These are phyloP conservation scores for Lachancea dasiensis DNA, from an alignment of 805 yeast species.

Conservation along the genomic window DNA sequence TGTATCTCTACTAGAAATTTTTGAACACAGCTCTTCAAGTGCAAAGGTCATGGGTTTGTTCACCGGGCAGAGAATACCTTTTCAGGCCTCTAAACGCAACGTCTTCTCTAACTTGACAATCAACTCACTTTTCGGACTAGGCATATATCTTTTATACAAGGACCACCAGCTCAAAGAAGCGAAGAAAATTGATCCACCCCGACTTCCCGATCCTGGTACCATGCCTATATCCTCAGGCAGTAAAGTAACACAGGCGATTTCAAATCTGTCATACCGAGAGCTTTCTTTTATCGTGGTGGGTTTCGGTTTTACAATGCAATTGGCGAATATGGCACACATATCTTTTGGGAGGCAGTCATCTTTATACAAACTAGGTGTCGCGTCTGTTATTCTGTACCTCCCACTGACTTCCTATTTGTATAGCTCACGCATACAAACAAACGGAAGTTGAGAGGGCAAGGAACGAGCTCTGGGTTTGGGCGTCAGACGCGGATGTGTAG, in stretches of 20 bases:
- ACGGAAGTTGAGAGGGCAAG: too few species aligned
- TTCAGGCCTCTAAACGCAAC: slow-evolving; percentile 13
- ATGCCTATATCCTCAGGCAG: not conserved
- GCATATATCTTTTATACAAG: slow-evolving; percentile 19
- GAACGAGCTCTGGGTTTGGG: too few species aligned
- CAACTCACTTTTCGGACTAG: slow-evolving; percentile 18
- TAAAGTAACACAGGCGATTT: slow-evolving; percentile 1
- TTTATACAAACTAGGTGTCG: slow-evolving; percentile 14
- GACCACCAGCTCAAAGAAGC: slow-evolving; percentile 14
- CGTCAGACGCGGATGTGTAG: too few species aligned
- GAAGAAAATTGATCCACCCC: too few species aligned
- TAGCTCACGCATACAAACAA: not conserved
- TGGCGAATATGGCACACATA: slow-evolving; percentile 17
- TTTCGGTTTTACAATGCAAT: slow-evolving; percentile 21
- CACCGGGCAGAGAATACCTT: slow-evolving; percentile 12
- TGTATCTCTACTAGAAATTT: too few species aligned
- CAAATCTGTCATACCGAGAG: slow-evolving; percentile 19
- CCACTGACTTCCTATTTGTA: slow-evolving; percentile 11
- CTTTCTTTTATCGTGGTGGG: slow-evolving; percentile 19
- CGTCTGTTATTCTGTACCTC: slow-evolving; percentile 19
- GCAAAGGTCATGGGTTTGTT: not conserved
- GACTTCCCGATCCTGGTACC: slow-evolving; percentile 1
- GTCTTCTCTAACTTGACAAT: slow-evolving; percentile 14
- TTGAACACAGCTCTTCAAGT: too few species aligned
- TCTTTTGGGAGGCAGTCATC: slow-evolving; percentile 18